Base-by-base conservation (phyloP, 2,329 filamentous ascomycete species). In the Juglanconis juglandina region DNA sequence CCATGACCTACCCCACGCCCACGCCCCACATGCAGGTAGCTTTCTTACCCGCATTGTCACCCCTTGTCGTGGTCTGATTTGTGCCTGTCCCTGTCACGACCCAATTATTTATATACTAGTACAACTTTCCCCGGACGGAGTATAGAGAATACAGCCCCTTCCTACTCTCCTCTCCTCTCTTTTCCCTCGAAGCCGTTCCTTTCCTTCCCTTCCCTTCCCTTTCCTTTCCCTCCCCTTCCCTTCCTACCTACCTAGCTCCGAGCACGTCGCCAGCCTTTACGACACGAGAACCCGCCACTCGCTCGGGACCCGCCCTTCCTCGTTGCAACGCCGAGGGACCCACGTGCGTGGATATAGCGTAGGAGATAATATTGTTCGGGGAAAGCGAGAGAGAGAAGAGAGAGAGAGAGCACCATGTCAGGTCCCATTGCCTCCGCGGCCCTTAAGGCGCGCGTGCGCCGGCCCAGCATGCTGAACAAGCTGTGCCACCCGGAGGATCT, bases 401-500 rank as follows among this genome's bases (percentile, higher is more conserved):
- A 24, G 24, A 24, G 24, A 24, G 24, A 44, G n/a, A 33, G 52
- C 6, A 53, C 33, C 33, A 82, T 82, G 79, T 78, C 80, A 62
- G 78, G 79, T 47, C 76, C 77, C 42, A 71, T 83, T 66, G 88
- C 87, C 64, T 91, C 90, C 53, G 88, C 88, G 55, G 84, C 91
- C 61, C 80, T 96, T 70, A 90, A 87, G 79, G 85, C 87, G 69
- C 88, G 92, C 68, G 82, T 95, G 64, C 81, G 87, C 67, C 85
- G 90, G 66, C 88, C 91, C 30, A 89, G 88, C 47, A 87, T 94
- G 75, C 82, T 96, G 59, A 87, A 87, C 69, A 96, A 94, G 81
- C 80, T 96, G 61, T 87, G 88, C 68, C 87, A 87, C 68, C 86
- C 92, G 42, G 86, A 95, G 74, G 91, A 96, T 72, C 76, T 96